Percentiles rank a stretch among this genome's conserved stretches.
Evolutionary conservation across 164 flowering plant species (phyloP).

Genomic region (Brasenia schreberi): DNA sequence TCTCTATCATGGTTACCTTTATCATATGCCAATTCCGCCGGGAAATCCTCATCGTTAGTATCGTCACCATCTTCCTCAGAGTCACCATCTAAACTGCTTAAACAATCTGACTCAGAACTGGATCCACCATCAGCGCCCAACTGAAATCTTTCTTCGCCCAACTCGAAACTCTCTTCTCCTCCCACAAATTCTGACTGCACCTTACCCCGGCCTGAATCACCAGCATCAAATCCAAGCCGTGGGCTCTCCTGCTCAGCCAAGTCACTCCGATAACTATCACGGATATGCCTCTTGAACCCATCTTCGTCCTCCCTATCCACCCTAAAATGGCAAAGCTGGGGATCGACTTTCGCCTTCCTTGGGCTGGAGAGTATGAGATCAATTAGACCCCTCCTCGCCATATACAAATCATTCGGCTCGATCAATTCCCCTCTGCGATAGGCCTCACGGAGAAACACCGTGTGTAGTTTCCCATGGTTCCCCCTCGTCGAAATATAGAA

Average conservation of each 20-base stretch:
- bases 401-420: constrained; percentile 79
- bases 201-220: background rate
- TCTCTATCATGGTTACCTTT: background rate
- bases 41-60: constrained; percentile 2
- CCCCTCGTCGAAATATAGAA: constrained; percentile 93
- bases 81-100: background rate
- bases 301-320: constrained; percentile 30
- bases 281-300: constrained; percentile 12
- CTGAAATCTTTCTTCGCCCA: constrained; percentile 3
- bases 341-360: constrained; percentile 43
- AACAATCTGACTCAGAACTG: background rate
- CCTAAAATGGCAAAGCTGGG: constrained; percentile 35
- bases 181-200: constrained; percentile 6
- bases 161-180: constrained; percentile 5
- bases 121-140: constrained; percentile 4
- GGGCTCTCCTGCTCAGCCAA: constrained; percentile 8
- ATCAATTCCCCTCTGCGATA: constrained; percentile 70
- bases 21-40: background rate
- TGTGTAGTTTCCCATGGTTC: constrained; percentile 90
- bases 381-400: constrained; percentile 68
- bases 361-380: constrained; percentile 63
- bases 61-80: constrained; percentile 14
- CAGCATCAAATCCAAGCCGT: background rate
- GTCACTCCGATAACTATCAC: constrained; percentile 12
- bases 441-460: constrained; percentile 82